phyloP scores from a whole-genome alignment of 495 filamentous ascomycete species.

The Bacidia gigantensis region DNA sequence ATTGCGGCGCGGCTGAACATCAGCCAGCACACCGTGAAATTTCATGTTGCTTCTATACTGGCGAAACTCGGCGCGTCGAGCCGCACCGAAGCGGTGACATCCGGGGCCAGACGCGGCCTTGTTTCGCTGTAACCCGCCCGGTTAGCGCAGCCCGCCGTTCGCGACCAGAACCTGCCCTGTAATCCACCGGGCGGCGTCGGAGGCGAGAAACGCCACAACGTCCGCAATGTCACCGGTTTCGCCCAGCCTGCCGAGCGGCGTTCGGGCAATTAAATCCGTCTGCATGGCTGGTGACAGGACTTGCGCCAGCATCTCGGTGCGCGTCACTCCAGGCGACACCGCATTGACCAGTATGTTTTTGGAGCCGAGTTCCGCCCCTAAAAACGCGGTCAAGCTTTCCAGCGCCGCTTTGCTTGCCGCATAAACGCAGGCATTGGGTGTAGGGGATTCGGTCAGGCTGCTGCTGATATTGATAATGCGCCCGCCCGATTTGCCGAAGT shows the following conservation, averaged over 20 bases:
- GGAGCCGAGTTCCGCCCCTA: constrained; percentile 31
- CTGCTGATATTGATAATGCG: too few relatives aligned
- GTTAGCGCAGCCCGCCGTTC: constrained; percentile 8
- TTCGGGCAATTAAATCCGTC: constrained; percentile 36
- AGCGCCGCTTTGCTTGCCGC: not conserved
- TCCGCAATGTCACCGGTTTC: constrained; percentile 49
- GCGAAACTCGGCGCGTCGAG: too few relatives aligned
- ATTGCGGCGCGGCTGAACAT: too few relatives aligned
- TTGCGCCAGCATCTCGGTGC: constrained; percentile 49
- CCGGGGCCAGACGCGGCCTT: too few relatives aligned
- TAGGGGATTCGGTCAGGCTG: not conserved
- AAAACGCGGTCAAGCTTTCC: too few relatives aligned
- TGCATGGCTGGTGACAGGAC: constrained; percentile 47
- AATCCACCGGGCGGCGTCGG: constrained; percentile 42
- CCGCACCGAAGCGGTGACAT: too few relatives aligned
- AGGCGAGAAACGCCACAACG: constrained; percentile 38
- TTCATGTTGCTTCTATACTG: too few relatives aligned
- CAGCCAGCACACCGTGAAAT: too few relatives aligned
- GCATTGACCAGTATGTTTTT: constrained; percentile 49
- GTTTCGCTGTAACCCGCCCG: too few relatives aligned
- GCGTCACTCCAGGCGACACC: constrained; percentile 51
- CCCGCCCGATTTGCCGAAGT: not conserved
- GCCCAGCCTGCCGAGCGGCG: constrained; percentile 43
- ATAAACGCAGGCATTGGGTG: not conserved
- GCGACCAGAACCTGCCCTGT: constrained; percentile 38